A percentile compares a stretch with the other conserved stretches of the same genome.
Conservation (phyloP, 352 stramenopile genomes). For the Globisporangium heterothallicum region DNA sequence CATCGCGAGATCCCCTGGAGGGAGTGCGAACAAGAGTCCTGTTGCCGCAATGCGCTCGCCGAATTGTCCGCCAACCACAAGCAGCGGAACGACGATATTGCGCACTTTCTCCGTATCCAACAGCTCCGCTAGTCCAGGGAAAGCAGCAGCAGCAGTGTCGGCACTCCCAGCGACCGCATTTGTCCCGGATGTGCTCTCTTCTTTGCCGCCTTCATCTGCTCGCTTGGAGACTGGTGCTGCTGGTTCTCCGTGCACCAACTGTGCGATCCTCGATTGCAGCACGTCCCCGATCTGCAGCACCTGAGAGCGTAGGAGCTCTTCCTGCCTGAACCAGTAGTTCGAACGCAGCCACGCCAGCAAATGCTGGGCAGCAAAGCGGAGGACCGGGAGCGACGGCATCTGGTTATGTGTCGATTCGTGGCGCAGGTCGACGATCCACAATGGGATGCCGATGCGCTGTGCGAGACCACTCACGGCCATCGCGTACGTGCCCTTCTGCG, state of each 20-base stretch:
- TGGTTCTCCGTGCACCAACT: slow-evolving; percentile 9
- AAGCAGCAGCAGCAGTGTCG: neutral
- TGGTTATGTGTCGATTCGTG: slow-evolving; percentile 93
- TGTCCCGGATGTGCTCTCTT: neutral
- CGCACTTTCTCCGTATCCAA: slow-evolving; percentile 50
- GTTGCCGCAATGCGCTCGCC: slow-evolving; percentile 32
- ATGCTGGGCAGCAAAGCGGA: slow-evolving; percentile 83
- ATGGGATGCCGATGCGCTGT: slow-evolving; percentile 86
- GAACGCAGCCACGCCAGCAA: slow-evolving; percentile 83
- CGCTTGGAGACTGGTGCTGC: neutral
- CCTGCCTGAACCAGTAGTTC: slow-evolving; percentile 87
- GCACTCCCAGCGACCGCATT: neutral
- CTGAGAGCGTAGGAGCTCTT: slow-evolving; percentile 35
- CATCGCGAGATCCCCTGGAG: neutral
- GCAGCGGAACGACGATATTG: slow-evolving; percentile 54
- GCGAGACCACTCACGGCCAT: slow-evolving; percentile 73
- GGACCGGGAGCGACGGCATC: slow-evolving; percentile 83
- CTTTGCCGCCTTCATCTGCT: neutral
- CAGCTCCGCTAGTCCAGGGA: slow-evolving; percentile 4
- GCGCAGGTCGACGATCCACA: slow-evolving; percentile 91
- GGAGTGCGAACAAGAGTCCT: slow-evolving; percentile 40
- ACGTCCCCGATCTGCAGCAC: slow-evolving; percentile 40
- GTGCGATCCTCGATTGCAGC: slow-evolving; percentile 23
- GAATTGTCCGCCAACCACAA: slow-evolving; percentile 57
- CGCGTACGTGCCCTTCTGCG: slow-evolving; percentile 75